Evolutionary conservation across 1,284 basidiomycete species (phyloP).

Genomic region (Cutaneotrichosporon spelunceum): DNA sequence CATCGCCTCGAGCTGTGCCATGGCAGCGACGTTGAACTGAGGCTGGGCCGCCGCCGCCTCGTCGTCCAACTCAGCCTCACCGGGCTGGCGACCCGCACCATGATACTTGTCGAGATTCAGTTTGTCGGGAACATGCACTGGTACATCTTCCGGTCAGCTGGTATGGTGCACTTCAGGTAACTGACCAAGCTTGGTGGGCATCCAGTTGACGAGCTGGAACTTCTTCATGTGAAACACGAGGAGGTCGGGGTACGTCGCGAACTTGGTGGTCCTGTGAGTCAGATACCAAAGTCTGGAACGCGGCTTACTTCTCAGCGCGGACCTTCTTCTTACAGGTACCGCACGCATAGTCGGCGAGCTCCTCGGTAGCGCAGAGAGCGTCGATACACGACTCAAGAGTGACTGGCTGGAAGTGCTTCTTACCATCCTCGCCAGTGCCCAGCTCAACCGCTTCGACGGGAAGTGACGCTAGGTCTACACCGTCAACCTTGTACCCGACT

Average conservation of each 20-base stretch:
- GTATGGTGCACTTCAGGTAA: constrained; percentile 9
- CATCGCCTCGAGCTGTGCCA: constrained; percentile 77
- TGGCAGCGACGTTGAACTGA: constrained; percentile 65
- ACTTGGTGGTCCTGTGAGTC: constrained; percentile 61
- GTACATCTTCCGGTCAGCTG: constrained; percentile 65
- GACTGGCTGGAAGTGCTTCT: constrained; percentile 66
- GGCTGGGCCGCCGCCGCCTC: constrained; percentile 57
- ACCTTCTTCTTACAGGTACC: constrained; percentile 63
- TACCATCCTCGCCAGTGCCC: constrained; percentile 61
- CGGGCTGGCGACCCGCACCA: constrained; percentile 68
- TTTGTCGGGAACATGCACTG: constrained; percentile 66
- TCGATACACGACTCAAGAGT: constrained; percentile 67
- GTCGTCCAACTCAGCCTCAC: constrained; percentile 64
- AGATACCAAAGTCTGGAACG: not conserved
- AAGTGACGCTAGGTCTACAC: constrained; percentile 72
- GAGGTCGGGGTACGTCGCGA: constrained; percentile 84
- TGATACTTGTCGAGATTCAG: constrained; percentile 68
- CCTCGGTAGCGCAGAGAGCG: constrained; percentile 64
- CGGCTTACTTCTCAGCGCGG: constrained; percentile 61
- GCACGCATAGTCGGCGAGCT: constrained; percentile 65
- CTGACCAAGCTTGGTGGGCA: constrained; percentile 86
- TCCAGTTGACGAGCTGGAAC: constrained; percentile 96
- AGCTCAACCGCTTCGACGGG: constrained; percentile 66
- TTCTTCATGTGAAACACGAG: constrained; percentile 89
- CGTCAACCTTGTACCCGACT: constrained; percentile 85